Percentiles rank a stretch among this genome's conserved stretches.
Evolutionary conservation across 148 eudicot species (phyloP).

Genomic region (Silene uniflora): DNA sequence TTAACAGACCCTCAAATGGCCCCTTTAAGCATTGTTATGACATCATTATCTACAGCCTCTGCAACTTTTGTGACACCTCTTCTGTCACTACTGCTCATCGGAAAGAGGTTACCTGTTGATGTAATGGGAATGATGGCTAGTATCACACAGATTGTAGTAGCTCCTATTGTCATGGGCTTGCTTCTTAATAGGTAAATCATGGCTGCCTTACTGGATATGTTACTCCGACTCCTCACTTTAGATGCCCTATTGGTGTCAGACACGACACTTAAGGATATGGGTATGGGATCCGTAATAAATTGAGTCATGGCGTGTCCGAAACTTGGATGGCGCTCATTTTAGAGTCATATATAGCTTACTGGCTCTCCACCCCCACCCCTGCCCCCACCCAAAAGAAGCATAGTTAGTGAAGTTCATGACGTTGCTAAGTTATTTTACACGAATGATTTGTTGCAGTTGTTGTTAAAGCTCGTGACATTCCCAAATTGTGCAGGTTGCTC

Average conservation of each 20-base stretch:
- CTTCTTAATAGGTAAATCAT: slow-evolving; percentile 69
- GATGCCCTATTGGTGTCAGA: background rate
- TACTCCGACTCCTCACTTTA: background rate
- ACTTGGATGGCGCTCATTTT: too few species aligned
- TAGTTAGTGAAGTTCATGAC: slow-evolving; percentile 6
- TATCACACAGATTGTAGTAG: slow-evolving; percentile 82
- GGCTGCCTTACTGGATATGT: background rate
- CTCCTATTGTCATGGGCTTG: slow-evolving; percentile 79
- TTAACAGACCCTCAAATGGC: slow-evolving; percentile 89
- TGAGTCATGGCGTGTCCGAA: too few species aligned
- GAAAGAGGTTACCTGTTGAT: slow-evolving; percentile 87
- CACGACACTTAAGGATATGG: too few species aligned
- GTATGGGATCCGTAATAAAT: too few species aligned
- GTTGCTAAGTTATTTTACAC: background rate
- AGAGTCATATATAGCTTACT: too few species aligned
- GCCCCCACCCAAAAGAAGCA: background rate
- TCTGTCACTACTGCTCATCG: slow-evolving; percentile 77
- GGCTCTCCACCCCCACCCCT: background rate
- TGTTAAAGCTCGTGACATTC: slow-evolving; percentile 4
- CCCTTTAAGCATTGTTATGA: slow-evolving; percentile 95
- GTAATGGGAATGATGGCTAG: slow-evolving; percentile 92
- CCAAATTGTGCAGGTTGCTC: slow-evolving; percentile 49
- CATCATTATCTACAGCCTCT: slow-evolving; percentile 83
- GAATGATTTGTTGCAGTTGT: background rate
- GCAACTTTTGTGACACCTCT: slow-evolving; percentile 89